Conservation (phyloP, 768 basidiomycete genomes). For the Agrocybe chaxingu region DNA sequence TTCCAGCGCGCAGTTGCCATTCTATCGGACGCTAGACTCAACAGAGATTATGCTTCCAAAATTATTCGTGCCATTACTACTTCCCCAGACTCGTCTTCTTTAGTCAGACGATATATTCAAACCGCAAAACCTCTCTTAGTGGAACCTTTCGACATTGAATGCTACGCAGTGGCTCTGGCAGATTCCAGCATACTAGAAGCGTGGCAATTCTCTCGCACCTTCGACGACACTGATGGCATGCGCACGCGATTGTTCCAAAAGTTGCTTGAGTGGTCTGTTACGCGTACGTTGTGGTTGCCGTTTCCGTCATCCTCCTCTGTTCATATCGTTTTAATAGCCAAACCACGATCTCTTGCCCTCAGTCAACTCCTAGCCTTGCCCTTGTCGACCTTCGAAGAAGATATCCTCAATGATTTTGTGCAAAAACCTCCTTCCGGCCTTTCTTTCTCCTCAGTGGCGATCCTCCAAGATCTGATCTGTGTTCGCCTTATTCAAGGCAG, state of each 20-base stretch:
- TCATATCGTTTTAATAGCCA: conserved; percentile 36
- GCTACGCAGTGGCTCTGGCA: conserved; percentile 67
- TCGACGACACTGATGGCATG: conserved; percentile 53
- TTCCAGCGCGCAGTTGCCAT: conserved; percentile 65
- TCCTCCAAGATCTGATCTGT: conserved; percentile 76
- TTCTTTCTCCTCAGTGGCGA: conserved; percentile 45
- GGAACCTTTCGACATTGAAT: conserved; percentile 66
- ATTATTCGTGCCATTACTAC: conserved; percentile 65
- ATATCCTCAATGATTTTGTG: conserved; percentile 53
- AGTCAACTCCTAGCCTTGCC: conserved; percentile 64
- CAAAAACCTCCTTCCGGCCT: conserved; percentile 50
- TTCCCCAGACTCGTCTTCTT: conserved; percentile 42
- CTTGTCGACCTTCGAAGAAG: conserved; percentile 62
- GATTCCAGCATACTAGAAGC: conserved; percentile 65
- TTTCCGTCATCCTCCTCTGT: background rate
- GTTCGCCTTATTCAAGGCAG: conserved; percentile 75
- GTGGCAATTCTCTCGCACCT: conserved; percentile 73
- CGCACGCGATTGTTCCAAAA: conserved; percentile 55
- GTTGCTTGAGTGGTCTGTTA: conserved; percentile 65
- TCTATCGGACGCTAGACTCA: conserved; percentile 71
- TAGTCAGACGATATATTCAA: conserved; percentile 72
- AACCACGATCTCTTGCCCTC: conserved; percentile 55
- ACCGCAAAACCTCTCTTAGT: conserved; percentile 71
- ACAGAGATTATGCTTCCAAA: conserved; percentile 76
- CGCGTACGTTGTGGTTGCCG: conserved; percentile 45